Evolutionary conservation across 352 stramenopile genomes (phyloP).

Genomic region (Aphanomyces astaci): DNA sequence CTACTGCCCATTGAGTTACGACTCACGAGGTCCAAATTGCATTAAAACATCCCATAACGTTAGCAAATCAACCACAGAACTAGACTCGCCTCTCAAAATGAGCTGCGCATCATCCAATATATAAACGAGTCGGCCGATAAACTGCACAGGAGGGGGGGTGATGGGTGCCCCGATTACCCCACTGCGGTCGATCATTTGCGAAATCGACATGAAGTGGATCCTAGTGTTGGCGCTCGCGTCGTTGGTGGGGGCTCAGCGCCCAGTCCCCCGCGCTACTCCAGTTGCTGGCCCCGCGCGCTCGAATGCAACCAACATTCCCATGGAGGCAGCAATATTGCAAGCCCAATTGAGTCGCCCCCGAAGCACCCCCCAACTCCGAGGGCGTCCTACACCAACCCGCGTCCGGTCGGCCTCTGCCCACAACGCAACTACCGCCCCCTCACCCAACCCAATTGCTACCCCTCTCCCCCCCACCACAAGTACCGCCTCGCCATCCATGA

Average conservation of each 20-base stretch:
- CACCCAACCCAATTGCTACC: background rate
- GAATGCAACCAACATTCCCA: background rate
- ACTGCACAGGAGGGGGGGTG: too few species aligned
- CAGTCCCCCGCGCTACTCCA: background rate
- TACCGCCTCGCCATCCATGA: too few species aligned
- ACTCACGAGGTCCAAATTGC: too few species aligned
- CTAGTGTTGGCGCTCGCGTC: background rate
- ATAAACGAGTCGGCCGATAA: background rate
- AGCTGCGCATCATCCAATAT: background rate
- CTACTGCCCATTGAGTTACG: too few species aligned
- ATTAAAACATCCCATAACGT: too few species aligned
- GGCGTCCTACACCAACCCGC: background rate
- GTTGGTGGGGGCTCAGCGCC: background rate
- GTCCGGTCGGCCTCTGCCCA: too few species aligned
- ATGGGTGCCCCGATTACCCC: background rate
- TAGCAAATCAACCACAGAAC: too few species aligned
- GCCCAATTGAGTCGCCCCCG: too few species aligned
- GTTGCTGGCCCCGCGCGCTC: too few species aligned
- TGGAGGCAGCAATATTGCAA: background rate
- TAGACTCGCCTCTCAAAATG: too few species aligned
- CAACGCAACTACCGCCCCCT: background rate
- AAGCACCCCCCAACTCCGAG: background rate
- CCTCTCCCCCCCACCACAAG: background rate
- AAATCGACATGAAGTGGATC: background rate
- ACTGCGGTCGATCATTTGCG: background rate